Conservation (phyloP, 169 alveolate genomes). For the Theileria equi region DNA sequence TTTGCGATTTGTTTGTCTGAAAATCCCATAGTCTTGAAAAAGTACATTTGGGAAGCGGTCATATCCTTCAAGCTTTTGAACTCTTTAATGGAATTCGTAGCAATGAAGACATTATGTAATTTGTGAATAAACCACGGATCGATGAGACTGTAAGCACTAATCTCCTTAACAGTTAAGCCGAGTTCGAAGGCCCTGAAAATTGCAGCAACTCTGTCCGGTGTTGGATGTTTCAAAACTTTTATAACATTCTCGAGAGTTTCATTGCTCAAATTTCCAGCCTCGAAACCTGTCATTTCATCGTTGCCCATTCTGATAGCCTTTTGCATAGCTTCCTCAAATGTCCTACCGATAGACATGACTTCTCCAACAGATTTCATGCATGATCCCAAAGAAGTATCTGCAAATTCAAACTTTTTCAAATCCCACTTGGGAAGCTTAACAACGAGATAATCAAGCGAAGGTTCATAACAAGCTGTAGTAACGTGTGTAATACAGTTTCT, state of each 20-base stretch:
- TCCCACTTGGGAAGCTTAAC: constrained; percentile 88
- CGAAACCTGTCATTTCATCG: constrained; percentile 66
- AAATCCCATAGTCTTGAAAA: constrained; percentile 71
- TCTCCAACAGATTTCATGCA: constrained; percentile 89
- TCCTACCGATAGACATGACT: constrained; percentile 87
- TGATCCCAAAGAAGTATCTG: constrained; percentile 75
- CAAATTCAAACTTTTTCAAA: constrained; percentile 80
- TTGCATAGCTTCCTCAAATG: constrained; percentile 87
- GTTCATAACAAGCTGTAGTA: constrained; percentile 90
- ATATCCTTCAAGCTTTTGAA: constrained; percentile 20
- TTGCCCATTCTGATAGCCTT: constrained; percentile 82
- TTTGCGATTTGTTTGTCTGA: constrained; percentile 74
- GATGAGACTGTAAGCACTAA: constrained; percentile 73
- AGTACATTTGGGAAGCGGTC: constrained; percentile 60
- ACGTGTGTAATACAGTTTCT: constrained; percentile 79
- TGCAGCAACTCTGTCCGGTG: constrained; percentile 78
- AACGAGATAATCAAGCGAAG: constrained; percentile 83
- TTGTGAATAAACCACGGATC: constrained; percentile 84
- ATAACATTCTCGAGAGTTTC: constrained; percentile 36
- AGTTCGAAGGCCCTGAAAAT: constrained; percentile 80
- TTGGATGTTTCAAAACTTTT: constrained; percentile 64
- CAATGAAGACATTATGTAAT: constrained; percentile 69
- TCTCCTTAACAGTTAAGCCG: constrained; percentile 72
- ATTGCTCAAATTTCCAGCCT: constrained; percentile 57
- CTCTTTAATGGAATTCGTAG: constrained; percentile 20